Conservation (phyloP, 208 protist species). For the Novymonas esmeraldas region DNA sequence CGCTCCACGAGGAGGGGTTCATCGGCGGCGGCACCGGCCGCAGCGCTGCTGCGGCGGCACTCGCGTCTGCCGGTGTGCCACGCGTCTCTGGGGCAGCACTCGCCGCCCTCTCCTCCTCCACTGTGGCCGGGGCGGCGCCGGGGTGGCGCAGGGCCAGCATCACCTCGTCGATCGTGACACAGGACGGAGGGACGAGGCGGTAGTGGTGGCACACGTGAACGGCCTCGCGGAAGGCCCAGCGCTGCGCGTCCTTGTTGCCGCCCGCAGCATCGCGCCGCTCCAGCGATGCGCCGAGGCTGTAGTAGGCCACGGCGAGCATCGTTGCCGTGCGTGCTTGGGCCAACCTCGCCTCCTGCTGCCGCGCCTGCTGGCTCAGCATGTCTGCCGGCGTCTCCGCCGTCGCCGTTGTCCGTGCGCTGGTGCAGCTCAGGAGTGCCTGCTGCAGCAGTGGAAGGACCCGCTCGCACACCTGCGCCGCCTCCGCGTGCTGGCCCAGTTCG, state of each 20-base stretch:
- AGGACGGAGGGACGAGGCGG: conserved; percentile 49
- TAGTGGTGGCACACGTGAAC: conserved; percentile 60
- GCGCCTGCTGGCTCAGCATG: conserved; percentile 38
- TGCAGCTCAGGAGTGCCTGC: conserved; percentile 45
- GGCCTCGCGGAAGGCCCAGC: conserved; percentile 57
- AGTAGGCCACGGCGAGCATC: conserved; percentile 83
- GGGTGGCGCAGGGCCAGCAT: conserved; percentile 54
- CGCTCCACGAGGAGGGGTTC: conserved; percentile 5
- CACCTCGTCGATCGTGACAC: conserved; percentile 69
- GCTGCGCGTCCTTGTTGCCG: conserved; percentile 40
- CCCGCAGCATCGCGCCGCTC: conserved; percentile 46
- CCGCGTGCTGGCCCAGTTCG: conserved; percentile 64
- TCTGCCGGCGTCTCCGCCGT: background rate
- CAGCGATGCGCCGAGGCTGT: conserved; percentile 88
- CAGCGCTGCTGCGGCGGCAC: background rate
- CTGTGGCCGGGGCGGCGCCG: background rate
- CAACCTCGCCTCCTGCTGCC: conserved; percentile 25
- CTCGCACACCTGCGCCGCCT: conserved; percentile 76
- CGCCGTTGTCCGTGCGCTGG: background rate
- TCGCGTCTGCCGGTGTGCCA: background rate
- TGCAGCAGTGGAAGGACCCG: conserved; percentile 69
- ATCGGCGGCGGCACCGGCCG: background rate
- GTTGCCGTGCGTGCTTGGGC: conserved; percentile 40
- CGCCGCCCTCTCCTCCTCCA: background rate
- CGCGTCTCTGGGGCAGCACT: background rate